Percentiles rank a stretch among this genome's conserved stretches.
These are phyloP conservation scores for Golubevia sp. DNA, from an alignment of 1,284 basidiomycete genomes.

Conservation along the genomic window DNA sequence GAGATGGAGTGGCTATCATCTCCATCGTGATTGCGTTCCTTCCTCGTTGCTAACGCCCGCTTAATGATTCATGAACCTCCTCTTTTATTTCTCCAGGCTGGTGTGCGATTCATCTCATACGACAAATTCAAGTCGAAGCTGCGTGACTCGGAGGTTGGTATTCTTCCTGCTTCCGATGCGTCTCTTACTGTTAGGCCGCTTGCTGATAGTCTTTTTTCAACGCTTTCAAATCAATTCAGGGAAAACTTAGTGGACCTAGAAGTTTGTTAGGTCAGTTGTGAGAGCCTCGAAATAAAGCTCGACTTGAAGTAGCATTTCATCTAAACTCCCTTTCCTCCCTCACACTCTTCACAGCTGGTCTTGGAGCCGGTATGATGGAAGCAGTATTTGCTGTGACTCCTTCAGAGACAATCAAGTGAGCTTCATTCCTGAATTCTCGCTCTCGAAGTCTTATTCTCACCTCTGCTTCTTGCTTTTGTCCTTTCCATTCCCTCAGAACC, in stretches of 20 bases:
- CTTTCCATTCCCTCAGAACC: slow-evolving; percentile 69
- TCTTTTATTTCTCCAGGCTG: slow-evolving; percentile 82
- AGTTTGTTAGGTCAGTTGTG: slow-evolving; percentile 76
- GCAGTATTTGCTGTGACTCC: slow-evolving; percentile 94
- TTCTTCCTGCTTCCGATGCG: slow-evolving; percentile 1
- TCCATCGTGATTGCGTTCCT: slow-evolving; percentile 86
- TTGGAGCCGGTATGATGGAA: slow-evolving; percentile 93
- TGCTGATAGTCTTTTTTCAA: not conserved
- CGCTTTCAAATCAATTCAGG: slow-evolving; percentile 65
- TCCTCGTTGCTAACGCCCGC: slow-evolving; percentile 87
- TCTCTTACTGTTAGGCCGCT: not conserved
- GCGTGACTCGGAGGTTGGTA: slow-evolving; percentile 77
- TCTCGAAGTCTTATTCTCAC: not conserved
- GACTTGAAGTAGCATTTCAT: no score
- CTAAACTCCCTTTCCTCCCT: slow-evolving; percentile 4
- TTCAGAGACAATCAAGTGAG: slow-evolving; percentile 95
- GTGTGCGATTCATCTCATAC: slow-evolving; percentile 91
- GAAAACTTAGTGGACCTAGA: slow-evolving; percentile 81
- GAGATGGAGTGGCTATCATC: no score
- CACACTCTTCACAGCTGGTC: slow-evolving; percentile 69
- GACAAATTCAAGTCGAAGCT: slow-evolving; percentile 87
- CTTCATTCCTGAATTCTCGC: not conserved
- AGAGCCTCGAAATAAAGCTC: not conserved
- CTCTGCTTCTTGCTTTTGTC: not conserved
- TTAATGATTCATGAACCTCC: no score